Percentiles rank a stretch among this genome's conserved stretches.
Evolutionary conservation across 1,284 basidiomycete species (phyloP).

Genomic region (Ceratobasidium sp.): DNA sequence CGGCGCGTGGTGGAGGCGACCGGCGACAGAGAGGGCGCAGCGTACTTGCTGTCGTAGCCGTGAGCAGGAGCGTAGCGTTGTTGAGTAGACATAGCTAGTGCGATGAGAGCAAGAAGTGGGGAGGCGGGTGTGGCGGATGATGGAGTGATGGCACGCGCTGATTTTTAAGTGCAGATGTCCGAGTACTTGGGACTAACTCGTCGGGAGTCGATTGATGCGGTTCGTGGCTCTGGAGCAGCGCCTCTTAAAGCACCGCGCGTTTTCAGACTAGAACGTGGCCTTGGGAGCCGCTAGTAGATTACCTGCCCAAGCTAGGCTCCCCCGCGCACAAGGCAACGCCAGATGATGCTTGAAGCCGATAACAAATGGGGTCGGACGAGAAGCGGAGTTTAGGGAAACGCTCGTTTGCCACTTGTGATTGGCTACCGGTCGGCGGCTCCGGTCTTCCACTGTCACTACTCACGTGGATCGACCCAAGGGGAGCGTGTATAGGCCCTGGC

Average conservation of each 20-base stretch:
- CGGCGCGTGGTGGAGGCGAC: slow-evolving; percentile 21
- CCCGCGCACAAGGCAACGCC: slow-evolving; percentile 31
- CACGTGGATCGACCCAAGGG: slow-evolving; percentile 8
- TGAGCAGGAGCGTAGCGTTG: slow-evolving; percentile 16
- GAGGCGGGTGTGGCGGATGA: slow-evolving; percentile 7
- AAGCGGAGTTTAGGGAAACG: slow-evolving; percentile 27
- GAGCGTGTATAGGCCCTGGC: slow-evolving; percentile 10
- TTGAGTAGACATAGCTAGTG: slow-evolving; percentile 18
- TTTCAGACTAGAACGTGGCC: slow-evolving; percentile 26
- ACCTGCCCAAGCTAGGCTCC: slow-evolving; percentile 10
- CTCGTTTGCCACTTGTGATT: not conserved
- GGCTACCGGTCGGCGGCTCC: slow-evolving; percentile 8
- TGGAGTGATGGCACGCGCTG: slow-evolving; percentile 14
- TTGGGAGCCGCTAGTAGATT: not conserved
- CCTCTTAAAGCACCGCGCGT: slow-evolving; percentile 31
- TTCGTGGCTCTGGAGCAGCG: slow-evolving; percentile 14
- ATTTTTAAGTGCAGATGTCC: not conserved
- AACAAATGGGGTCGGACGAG: slow-evolving; percentile 32
- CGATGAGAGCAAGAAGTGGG: slow-evolving; percentile 8
- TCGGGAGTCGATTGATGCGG: slow-evolving; percentile 18
- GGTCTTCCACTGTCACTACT: not conserved
- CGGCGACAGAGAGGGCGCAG: slow-evolving; percentile 20
- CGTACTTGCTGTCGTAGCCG: slow-evolving; percentile 27
- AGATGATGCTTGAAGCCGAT: slow-evolving; percentile 36
- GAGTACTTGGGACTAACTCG: slow-evolving; percentile 5